Percentiles rank a stretch among this genome's conserved stretches.
phyloP scores from a whole-genome alignment of 2,329 filamentous ascomycete species.

The Cladobotryum protrusum region DNA sequence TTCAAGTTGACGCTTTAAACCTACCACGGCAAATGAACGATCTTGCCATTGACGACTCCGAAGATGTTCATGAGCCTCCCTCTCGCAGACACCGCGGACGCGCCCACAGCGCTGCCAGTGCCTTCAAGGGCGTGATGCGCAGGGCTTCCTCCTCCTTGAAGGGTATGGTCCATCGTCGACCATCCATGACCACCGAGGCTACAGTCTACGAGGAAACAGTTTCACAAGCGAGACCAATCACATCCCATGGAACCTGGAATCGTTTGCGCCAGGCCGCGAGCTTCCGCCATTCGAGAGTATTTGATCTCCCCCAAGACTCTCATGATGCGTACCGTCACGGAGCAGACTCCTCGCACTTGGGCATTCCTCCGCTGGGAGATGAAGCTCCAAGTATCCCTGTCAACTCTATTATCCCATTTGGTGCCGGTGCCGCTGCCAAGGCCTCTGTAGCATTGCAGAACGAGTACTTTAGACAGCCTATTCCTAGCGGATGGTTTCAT shows the following conservation, averaged over 20 bases:
- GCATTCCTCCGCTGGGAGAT: constrained; percentile 43
- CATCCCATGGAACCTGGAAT: constrained; percentile 45
- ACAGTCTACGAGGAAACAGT: constrained; percentile 22
- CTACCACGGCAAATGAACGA: constrained; percentile 26
- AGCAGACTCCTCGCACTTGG: constrained; percentile 27
- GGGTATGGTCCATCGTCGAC: constrained; percentile 45
- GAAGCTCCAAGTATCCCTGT: constrained; percentile 40
- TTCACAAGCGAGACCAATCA: constrained; percentile 33
- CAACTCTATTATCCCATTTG: constrained; percentile 46
- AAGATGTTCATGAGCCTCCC: constrained; percentile 19
- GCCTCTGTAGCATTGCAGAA: constrained; percentile 56
- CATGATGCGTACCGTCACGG: constrained; percentile 24
- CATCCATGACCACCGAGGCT: constrained; percentile 34
- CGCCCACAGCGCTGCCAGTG: constrained; percentile 21
- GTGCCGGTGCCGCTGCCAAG: constrained; percentile 56
- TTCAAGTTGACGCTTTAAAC: constrained; percentile 25
- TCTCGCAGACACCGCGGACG: constrained; percentile 20
- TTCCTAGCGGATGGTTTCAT: constrained; percentile 38
- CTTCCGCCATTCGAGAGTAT: constrained; percentile 42
- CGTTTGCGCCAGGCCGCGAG: constrained; percentile 46
- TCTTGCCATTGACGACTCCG: constrained; percentile 27
- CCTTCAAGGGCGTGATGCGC: constrained; percentile 47
- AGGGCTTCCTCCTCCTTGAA: constrained; percentile 51
- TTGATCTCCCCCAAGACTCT: constrained; percentile 35
- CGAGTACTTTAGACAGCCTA: constrained; percentile 35